These are phyloP conservation scores for Blastobotrys buckinghamii DNA, from an alignment of 1,139 yeast genomes.

Conservation along the genomic window DNA sequence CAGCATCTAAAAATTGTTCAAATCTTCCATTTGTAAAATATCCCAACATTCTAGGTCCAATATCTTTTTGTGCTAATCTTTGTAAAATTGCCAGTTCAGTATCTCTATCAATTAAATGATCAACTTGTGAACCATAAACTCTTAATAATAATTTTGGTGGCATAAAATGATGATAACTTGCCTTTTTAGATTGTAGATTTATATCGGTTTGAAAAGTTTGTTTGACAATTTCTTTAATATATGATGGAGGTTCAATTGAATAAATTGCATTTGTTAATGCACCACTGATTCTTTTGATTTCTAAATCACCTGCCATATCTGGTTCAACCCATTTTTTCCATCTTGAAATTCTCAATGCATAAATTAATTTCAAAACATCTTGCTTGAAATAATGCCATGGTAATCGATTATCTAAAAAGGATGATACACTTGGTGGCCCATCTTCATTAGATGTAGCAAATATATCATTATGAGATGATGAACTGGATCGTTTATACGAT, in stretches of 20 bases:
- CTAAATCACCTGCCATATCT: slow-evolving; percentile 37
- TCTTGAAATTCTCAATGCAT: slow-evolving; percentile 60
- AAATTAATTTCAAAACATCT: slow-evolving; percentile 64
- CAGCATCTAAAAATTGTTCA: slow-evolving; percentile 82
- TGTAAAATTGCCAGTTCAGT: slow-evolving; percentile 67
- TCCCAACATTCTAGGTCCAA: slow-evolving; percentile 87
- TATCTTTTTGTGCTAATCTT: slow-evolving; percentile 66
- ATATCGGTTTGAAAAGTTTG: slow-evolving; percentile 16
- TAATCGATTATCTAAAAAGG: slow-evolving; percentile 56
- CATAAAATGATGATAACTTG: slow-evolving; percentile 28
- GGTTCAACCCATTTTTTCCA: slow-evolving; percentile 52
- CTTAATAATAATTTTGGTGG: slow-evolving; percentile 57
- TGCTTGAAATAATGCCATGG: slow-evolving; percentile 82
- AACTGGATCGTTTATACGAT: background rate
- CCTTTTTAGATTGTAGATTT: slow-evolving; percentile 11
- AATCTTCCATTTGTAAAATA: slow-evolving; percentile 87
- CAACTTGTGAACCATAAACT: slow-evolving; percentile 89
- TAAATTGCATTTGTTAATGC: slow-evolving; percentile 91
- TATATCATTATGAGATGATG: slow-evolving; percentile 1
- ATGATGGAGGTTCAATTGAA: slow-evolving; percentile 44
- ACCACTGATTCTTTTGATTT: slow-evolving; percentile 69
- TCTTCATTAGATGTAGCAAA: background rate
- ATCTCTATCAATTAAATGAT: slow-evolving; percentile 78
- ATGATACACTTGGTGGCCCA: slow-evolving; percentile 22
- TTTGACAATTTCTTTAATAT: slow-evolving; percentile 28